These are phyloP conservation scores for Nicotiana benthamiana DNA, from an alignment of 257 asterid genomes.

Conservation along the genomic window DNA sequence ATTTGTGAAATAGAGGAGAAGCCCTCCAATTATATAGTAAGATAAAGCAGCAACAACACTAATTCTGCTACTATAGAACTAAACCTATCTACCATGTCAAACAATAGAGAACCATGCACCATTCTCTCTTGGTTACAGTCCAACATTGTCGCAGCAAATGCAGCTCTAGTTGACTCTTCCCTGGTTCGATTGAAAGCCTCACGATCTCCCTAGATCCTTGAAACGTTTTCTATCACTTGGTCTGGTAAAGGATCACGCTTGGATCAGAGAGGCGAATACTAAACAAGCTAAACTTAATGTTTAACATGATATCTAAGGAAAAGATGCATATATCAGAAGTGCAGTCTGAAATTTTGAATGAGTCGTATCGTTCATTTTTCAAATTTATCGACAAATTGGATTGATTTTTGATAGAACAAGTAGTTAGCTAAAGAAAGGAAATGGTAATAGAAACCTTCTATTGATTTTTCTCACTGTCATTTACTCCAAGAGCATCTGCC, in stretches of 20 bases:
- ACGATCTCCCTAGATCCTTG: neutral
- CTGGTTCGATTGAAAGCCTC: neutral
- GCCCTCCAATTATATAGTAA: neutral
- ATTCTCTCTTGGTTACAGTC: neutral
- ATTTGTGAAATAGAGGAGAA: neutral
- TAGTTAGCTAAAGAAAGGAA: neutral
- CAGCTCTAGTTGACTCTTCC: neutral
- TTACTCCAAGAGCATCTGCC: constrained; percentile 61
- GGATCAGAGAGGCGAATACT: neutral
- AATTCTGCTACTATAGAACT: neutral
- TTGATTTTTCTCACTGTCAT: constrained; percentile 17
- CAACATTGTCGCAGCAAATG: neutral
- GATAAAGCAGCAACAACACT: neutral
- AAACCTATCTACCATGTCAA: neutral
- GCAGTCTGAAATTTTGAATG: neutral
- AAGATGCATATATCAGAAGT: neutral
- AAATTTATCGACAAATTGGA: neutral
- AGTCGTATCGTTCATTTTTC: neutral
- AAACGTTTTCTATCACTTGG: neutral
- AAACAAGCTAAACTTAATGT: neutral
- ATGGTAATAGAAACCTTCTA: constrained; percentile 11
- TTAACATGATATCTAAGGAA: neutral
- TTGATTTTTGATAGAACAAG: neutral
- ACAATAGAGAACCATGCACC: neutral
- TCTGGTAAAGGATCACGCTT: neutral